These are phyloP conservation scores for Coemansia sp. DNA, from an alignment of 192 early-diverging fungal species.

Conservation along the genomic window DNA sequence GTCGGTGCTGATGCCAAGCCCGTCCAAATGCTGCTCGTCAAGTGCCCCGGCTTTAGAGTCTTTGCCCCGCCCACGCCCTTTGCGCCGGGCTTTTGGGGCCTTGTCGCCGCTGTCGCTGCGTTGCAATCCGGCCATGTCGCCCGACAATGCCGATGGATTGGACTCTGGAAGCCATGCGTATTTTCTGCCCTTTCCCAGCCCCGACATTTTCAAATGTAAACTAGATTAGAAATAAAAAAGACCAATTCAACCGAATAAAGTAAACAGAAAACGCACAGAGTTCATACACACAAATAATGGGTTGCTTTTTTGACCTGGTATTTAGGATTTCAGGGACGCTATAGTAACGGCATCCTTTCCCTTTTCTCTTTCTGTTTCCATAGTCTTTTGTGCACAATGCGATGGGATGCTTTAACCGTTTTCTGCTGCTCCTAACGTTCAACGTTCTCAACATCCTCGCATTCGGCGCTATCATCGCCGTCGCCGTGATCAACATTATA, in stretches of 20 bases:
- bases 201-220: conserved; percentile 20
- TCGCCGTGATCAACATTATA: conserved; percentile 44
- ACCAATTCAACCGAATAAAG: too few relatives aligned
- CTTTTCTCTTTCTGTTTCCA: background rate
- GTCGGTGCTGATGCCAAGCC: background rate
- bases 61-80: conserved; percentile 3
- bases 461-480: conserved; percentile 42
- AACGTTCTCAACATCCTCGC: conserved; percentile 52
- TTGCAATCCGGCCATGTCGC: conserved; percentile 15
- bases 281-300: too few relatives aligned
- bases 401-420: conserved; percentile 46
- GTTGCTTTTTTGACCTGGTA: too few relatives aligned
- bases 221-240: background rate
- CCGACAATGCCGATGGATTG: conserved; percentile 47
- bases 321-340: too few relatives aligned
- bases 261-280: too few relatives aligned
- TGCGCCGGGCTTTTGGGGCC: conserved; percentile 1
- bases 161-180: conserved; percentile 55
- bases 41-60: background rate
- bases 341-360: background rate
- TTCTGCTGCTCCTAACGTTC: conserved; percentile 47
- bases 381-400: conserved; percentile 15
- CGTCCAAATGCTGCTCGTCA: background rate
- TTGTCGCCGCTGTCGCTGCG: conserved; percentile 30
- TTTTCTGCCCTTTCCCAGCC: conserved; percentile 40